Conservation (phyloP, 495 filamentous ascomycete species). For the Cercophora samala region DNA sequence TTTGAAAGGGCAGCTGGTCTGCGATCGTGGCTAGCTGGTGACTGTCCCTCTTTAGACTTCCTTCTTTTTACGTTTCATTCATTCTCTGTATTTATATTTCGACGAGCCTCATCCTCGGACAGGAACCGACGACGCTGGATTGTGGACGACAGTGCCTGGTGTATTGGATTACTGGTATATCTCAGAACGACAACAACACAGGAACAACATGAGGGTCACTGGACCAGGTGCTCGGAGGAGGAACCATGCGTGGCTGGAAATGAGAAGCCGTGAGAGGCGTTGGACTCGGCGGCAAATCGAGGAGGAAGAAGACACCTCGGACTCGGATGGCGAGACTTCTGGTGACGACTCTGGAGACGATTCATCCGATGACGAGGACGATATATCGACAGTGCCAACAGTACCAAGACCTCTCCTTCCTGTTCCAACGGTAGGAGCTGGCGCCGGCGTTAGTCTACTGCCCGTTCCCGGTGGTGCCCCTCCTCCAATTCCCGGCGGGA, state of each 20-base stretch:
- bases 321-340: slow-evolving; percentile 5
- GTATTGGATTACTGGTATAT: neutral
- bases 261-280: slow-evolving; percentile 16
- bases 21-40: slow-evolving; percentile 13
- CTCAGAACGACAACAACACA: neutral
- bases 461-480: neutral
- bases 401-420: neutral
- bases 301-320: slow-evolving; percentile 6
- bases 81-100: slow-evolving; percentile 3
- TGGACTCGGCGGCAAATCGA: slow-evolving; percentile 15
- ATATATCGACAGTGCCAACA: neutral
- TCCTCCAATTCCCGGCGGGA: neutral
- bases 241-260: slow-evolving; percentile 23
- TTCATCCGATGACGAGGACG: slow-evolving; percentile 2
- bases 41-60: slow-evolving; percentile 6
- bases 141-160: neutral
- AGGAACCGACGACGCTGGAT: slow-evolving; percentile 9
- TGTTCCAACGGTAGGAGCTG: neutral
- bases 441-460: neutral
- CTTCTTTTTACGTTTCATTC: slow-evolving; percentile 5
- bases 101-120: slow-evolving; percentile 13
- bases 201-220: slow-evolving; percentile 19
- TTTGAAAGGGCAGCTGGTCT: slow-evolving; percentile 23
- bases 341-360: slow-evolving; percentile 5
- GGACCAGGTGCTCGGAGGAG: slow-evolving; percentile 20